Percentiles rank a stretch among this genome's conserved stretches.
These are phyloP conservation scores for Colletotrichum lupini DNA, from an alignment of 2,329 filamentous ascomycete genomes.

Conservation along the genomic window DNA sequence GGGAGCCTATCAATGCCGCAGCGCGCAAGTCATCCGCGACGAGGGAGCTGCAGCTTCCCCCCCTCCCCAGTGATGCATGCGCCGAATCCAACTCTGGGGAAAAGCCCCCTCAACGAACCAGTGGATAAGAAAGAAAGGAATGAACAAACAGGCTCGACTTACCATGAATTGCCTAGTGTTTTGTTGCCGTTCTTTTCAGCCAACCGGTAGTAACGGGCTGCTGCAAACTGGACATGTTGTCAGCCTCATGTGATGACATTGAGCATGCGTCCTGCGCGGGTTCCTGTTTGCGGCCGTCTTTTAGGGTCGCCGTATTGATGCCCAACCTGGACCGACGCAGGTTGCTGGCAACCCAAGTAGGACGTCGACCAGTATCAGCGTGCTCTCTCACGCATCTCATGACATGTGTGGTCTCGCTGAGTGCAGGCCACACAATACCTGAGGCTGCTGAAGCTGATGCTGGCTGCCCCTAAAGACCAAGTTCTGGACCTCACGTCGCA, in stretches of 20 bases:
- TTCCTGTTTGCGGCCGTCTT: slow-evolving; percentile 25
- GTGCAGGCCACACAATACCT: slow-evolving; percentile 13
- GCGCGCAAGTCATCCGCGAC: slow-evolving; percentile 45
- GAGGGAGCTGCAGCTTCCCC: slow-evolving; percentile 23
- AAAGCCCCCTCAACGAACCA: neutral
- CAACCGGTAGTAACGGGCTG: slow-evolving; percentile 91
- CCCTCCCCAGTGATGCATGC: slow-evolving; percentile 1
- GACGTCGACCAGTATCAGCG: neutral
- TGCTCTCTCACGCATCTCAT: slow-evolving; percentile 31
- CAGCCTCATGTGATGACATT: slow-evolving; percentile 60
- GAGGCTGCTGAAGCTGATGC: slow-evolving; percentile 25
- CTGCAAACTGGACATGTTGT: slow-evolving; percentile 70
- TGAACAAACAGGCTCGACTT: slow-evolving; percentile 55
- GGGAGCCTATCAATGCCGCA: slow-evolving; percentile 48
- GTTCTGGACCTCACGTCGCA: neutral
- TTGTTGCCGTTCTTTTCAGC: slow-evolving; percentile 91
- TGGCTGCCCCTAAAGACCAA: neutral
- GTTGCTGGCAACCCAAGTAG: neutral
- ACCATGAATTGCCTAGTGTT: slow-evolving; percentile 95
- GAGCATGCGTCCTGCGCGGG: slow-evolving; percentile 21
- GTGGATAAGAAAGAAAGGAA: neutral
- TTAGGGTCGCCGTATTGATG: slow-evolving; percentile 50
- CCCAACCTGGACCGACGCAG: slow-evolving; percentile 46
- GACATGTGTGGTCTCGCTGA: slow-evolving; percentile 6
- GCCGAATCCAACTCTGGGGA: slow-evolving; percentile 28